phyloP scores from a whole-genome alignment of 176 grass and related monocot species.

The Zea luxurians region DNA sequence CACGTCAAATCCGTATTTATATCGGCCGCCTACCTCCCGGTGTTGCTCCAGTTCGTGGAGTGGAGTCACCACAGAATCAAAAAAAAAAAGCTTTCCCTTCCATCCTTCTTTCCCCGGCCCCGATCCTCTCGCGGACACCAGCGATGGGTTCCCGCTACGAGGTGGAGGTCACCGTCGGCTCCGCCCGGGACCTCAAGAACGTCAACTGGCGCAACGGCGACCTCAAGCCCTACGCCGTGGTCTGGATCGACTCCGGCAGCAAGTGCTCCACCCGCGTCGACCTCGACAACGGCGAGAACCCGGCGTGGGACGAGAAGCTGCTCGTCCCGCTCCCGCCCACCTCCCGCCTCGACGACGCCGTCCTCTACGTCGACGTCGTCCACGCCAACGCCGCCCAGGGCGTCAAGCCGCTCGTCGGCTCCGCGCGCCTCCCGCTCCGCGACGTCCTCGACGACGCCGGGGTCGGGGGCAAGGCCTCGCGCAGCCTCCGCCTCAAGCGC shows the following conservation, averaged over 20 bases:
- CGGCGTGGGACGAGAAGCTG: slow-evolving; percentile 77
- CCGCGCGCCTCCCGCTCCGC: slow-evolving; percentile 59
- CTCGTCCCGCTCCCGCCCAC: slow-evolving; percentile 38
- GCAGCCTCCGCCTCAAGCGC: slow-evolving; percentile 61
- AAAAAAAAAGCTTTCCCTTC: background rate
- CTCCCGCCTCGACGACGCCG: slow-evolving; percentile 46
- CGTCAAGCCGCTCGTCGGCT: slow-evolving; percentile 74
- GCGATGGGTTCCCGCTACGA: slow-evolving; percentile 59
- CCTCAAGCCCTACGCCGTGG: slow-evolving; percentile 56
- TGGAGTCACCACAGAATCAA: background rate
- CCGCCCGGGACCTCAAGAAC: slow-evolving; percentile 64
- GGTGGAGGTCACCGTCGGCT: slow-evolving; percentile 59
- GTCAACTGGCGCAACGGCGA: slow-evolving; percentile 74
- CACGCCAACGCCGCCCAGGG: slow-evolving; percentile 58
- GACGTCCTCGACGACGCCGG: slow-evolving; percentile 73
- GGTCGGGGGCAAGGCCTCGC: slow-evolving; percentile 39
- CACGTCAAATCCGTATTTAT: background rate
- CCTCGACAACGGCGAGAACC: slow-evolving; percentile 47
- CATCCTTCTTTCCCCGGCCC: background rate
- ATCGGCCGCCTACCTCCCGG: background rate
- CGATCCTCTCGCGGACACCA: background rate
- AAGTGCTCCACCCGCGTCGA: slow-evolving; percentile 61
- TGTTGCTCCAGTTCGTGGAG: background rate
- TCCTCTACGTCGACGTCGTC: slow-evolving; percentile 75
- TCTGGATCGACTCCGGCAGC: slow-evolving; percentile 52